These are phyloP conservation scores for Globisporangium polare DNA, from an alignment of 352 stramenopile genomes.

Conservation along the genomic window DNA sequence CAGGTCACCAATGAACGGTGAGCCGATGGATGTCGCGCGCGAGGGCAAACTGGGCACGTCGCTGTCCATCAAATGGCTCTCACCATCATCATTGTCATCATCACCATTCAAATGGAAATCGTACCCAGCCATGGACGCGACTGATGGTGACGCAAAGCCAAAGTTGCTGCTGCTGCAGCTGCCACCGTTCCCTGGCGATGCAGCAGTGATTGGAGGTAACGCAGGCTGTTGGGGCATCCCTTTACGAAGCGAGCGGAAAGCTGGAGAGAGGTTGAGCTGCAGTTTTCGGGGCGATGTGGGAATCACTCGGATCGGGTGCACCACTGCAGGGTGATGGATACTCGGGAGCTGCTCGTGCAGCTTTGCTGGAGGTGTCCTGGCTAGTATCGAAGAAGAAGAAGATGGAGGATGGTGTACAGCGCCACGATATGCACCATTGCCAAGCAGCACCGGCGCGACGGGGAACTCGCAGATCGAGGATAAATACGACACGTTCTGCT, in stretches of 20 bases:
- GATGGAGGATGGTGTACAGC: not conserved
- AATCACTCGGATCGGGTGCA: constrained; percentile 55
- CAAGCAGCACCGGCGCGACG: constrained; percentile 20
- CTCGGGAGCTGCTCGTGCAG: constrained; percentile 18
- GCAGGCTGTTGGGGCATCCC: constrained; percentile 58
- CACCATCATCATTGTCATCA: not conserved
- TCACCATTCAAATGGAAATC: not conserved
- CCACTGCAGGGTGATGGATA: constrained; percentile 20
- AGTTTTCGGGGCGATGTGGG: constrained; percentile 48
- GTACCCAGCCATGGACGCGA: not conserved
- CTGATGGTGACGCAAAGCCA: not conserved
- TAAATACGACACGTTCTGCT: constrained; percentile 69
- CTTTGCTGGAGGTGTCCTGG: constrained; percentile 3
- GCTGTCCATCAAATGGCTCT: not conserved
- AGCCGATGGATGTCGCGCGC: constrained; percentile 7
- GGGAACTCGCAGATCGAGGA: constrained; percentile 70
- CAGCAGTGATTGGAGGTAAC: constrained; percentile 49
- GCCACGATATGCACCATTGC: constrained; percentile 5
- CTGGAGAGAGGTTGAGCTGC: constrained; percentile 54
- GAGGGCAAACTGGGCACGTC: constrained; percentile 10
- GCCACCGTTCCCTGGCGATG: constrained; percentile 6
- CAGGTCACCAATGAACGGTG: constrained; percentile 36
- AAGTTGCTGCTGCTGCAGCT: constrained; percentile 4
- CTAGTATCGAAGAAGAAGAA: not conserved
- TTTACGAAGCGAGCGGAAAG: constrained; percentile 64